Conservation (phyloP, 179 eudicot species). For the Beta corolliflora region DNA sequence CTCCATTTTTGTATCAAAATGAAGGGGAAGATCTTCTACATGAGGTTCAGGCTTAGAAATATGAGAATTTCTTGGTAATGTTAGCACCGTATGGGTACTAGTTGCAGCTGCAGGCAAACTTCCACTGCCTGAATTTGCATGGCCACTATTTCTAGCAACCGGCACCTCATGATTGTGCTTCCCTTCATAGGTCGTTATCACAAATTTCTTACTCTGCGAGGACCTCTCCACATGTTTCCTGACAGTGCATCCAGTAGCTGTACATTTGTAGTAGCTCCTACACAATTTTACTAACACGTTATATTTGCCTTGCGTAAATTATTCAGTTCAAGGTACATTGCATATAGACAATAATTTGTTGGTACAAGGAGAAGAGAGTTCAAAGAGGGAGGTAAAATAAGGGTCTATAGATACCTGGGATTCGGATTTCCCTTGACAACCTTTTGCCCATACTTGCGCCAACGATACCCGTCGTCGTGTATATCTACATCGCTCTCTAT, state of each 20-base stretch:
- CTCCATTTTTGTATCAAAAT: constrained; percentile 39
- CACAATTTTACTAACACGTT: neutral
- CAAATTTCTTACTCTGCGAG: neutral
- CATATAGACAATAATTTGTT: neutral
- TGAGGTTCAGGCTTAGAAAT: constrained; percentile 42
- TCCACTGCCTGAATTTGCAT: constrained; percentile 5
- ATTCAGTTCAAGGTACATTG: neutral
- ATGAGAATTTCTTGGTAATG: constrained; percentile 39
- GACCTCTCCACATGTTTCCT: constrained; percentile 21
- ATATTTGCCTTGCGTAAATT: neutral
- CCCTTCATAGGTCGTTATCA: constrained; percentile 7
- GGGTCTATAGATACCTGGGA: constrained; percentile 58
- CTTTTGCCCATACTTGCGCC: constrained; percentile 99
- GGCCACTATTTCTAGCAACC: neutral
- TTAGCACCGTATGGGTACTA: constrained; percentile 28
- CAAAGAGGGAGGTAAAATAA: neutral
- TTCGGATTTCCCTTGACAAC: constrained; percentile 97
- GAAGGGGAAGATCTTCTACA: constrained; percentile 44
- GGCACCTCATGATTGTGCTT: constrained; percentile 10
- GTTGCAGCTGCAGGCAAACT: constrained; percentile 1
- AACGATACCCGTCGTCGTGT: constrained; percentile 92
- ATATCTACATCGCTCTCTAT: constrained; percentile 85
- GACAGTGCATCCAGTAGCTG: constrained; percentile 9
- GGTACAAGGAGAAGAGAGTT: neutral
- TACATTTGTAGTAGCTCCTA: constrained; percentile 22